Base-by-base conservation (phyloP, 2,329 filamentous ascomycete genomes). In the Penicillium glabrum region DNA sequence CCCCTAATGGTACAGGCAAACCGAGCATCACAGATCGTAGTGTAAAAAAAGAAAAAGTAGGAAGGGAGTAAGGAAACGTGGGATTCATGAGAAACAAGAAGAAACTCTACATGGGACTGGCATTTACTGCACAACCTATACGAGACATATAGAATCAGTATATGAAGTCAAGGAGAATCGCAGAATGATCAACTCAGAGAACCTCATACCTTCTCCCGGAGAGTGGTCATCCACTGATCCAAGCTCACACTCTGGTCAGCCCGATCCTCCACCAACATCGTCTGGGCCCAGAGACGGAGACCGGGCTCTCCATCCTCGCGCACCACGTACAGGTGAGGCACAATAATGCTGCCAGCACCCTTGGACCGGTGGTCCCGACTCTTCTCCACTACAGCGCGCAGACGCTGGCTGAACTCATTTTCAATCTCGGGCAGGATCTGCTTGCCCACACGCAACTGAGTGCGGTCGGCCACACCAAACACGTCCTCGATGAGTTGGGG, bases 291-390 rank as follows among this genome's bases (percentile, higher is more conserved):
- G 61, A 98, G 80, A 77, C 96, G 93, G 73, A 99, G 80, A 68
- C 90, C 93, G 31, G 95, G 95, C 78, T 99, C 95, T 51, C 95
- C 95, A 70, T 98, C 95, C 75, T 98, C 93, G 67, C 93, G 87
- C 60, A 98, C 89, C 67, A 98, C 83, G 73, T 98, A 99, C 55
- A 99, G 80, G 69, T 96, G 91, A 48, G 95, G 95, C 60, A 96
- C 86, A n/a, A 88, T 85, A 63, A 98, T 96, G 75, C 91, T 96
- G 61, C 95, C 95, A 16, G 95, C 93, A 2, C 93, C 92, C 70
- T 92, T 90, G 29, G 89, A 84, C 72, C 87, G 84, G 78, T 96
- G 89, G 70, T 98, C 93, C 55, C 89, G 84, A 74, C 91, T 96
- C 86, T 99, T 99, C 67, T 93, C 88, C 55, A 97, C 79, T 10